Conservation (phyloP, 495 filamentous ascomycete genomes). For the Melanomma pulvis-pyrius region DNA sequence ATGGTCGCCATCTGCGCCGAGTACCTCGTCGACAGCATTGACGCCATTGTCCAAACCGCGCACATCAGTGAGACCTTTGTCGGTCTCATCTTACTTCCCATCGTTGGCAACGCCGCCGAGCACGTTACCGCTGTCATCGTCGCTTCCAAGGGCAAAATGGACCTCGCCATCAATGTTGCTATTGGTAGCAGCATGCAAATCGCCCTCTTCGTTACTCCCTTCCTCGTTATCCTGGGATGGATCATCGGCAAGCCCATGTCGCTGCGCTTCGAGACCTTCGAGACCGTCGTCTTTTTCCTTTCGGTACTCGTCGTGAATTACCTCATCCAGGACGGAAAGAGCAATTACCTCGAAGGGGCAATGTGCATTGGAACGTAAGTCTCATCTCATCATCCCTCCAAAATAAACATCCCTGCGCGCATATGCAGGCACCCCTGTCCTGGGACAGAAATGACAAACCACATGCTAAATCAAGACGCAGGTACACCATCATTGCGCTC, state of each 20-base stretch:
- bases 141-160: constrained; percentile 95
- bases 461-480: constrained; percentile 42
- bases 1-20: constrained; percentile 91
- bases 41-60: constrained; percentile 77
- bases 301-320: constrained; percentile 89
- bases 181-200: constrained; percentile 95
- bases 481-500: constrained; percentile 81
- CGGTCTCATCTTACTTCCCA: constrained; percentile 91
- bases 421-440: not conserved
- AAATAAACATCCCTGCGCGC: not conserved
- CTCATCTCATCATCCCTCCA: constrained; percentile 14
- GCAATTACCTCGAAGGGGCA: constrained; percentile 91
- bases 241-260: constrained; percentile 83
- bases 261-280: constrained; percentile 87
- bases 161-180: constrained; percentile 90
- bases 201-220: constrained; percentile 87
- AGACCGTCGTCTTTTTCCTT: constrained; percentile 92
- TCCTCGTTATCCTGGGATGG: constrained; percentile 91
- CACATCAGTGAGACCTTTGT: constrained; percentile 96
- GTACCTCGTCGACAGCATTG: constrained; percentile 91
- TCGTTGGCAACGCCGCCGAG: constrained; percentile 97
- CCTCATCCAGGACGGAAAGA: constrained; percentile 90
- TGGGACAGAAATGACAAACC: not conserved
- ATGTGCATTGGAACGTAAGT: constrained; percentile 80
- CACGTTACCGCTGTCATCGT: constrained; percentile 95